Evolutionary conservation across 2,329 filamentous ascomycete genomes (phyloP), one percentile per base, ranked within the genome.

Genomic region (Ophiostoma sp.): DNA sequence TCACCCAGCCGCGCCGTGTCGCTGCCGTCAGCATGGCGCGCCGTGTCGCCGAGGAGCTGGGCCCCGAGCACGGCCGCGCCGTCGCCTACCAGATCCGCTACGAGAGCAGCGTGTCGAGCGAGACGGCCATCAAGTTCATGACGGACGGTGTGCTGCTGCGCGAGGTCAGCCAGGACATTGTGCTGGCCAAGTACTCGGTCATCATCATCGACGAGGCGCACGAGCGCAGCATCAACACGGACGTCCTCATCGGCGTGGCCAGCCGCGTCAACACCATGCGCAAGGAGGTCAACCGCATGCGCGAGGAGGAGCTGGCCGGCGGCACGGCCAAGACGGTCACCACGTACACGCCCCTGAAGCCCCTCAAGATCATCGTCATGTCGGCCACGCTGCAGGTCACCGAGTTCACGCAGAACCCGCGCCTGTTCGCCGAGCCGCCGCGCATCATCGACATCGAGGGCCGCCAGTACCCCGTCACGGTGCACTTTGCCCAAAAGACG

Each of bases 61-160:
- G 93, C 1, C 36, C 67, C 1, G 84, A 91, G 66, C 87, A 90
- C 75, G 89, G 88, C n/a, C 83, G 89, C 35, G 86, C 86, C 67
- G 94, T 99, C 7, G 92, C 92, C 4, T 96, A 98, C 78, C 95
- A 94, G 78, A 97, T 99, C 75, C 90, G 96, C 33, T 99, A 98
- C 74, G 95, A 99, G 77, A 93, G 90, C 67, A 94, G 89, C 0
- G 89, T 91, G 1, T 87, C 89, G 67, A 83, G 88, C 36, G 90
- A 93, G 68, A 99, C 95, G 0, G 91, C 92, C 6, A 87, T 99
- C 78, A 99, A 99, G 78, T 99, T 98, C 81, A 97, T 99, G 94
- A 99, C 95, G 0, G 95, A 99, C 79, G 95, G 95, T 85, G 93
- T 99, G 36, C 83, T 99, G 72, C 85, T 99, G 11, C 89, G 95